Base-by-base conservation (phyloP, 2,329 filamentous ascomycete species). In the Apiospora malaysiana region DNA sequence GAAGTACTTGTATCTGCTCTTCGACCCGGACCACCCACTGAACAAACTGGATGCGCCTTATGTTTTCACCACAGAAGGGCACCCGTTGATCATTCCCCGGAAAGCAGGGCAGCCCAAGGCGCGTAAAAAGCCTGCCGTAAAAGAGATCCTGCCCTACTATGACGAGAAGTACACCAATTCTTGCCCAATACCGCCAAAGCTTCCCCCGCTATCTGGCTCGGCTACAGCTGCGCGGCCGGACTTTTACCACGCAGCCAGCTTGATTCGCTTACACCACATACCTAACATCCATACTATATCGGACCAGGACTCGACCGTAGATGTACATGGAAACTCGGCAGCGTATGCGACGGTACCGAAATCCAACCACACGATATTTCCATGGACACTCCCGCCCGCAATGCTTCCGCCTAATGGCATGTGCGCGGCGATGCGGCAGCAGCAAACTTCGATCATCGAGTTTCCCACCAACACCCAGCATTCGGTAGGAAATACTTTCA, bases 61-160 rank as follows among this genome's bases (percentile, higher is more conserved):
- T 80, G 95, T 99, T 18, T 98, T 99, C 80, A 96, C 93, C 0
- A 99, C 96, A 0, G 96, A 99, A 82, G 96, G 95, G 0, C 96
- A 99, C 81, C 96, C 96, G 3, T 85, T 99, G 63, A 87, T 98
- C 56, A 92, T 99, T 69, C 95, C 95, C 16, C 86, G 84, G 71
- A 83, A 81, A 72, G 75, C 79, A 27, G 74, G 45, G 1, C 73
- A 59, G 21, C 69, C 70, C 2, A 81, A 77, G 69, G 77, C 75
- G 16, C 75, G 69, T 49, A 78, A 75, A 49, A 72, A 74, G 2
- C 71, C 73, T 21, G 68, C 75, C 32, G 75, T 78, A 69, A 71
- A 73, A 67, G 73, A 73, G 16, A 72, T 81, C 12, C 78, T 82
- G 32, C 76, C 76, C 16, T 83, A 85, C 71, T 82, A 81, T 69